These are phyloP conservation scores for Pichia kudriavzevii DNA, from an alignment of 1,139 yeast genomes.

Conservation along the genomic window DNA sequence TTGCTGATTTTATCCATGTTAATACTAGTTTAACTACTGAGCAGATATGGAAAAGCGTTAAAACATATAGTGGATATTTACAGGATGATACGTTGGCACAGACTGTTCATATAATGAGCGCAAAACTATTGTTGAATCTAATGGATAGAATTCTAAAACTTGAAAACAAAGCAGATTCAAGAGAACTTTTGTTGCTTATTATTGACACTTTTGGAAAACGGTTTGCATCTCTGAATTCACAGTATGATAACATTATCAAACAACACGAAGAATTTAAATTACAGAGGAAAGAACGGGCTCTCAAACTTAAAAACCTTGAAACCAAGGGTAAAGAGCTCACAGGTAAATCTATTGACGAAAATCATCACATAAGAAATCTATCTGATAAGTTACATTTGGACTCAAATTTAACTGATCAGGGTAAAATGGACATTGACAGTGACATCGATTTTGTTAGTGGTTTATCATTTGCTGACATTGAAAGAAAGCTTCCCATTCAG, in stretches of 20 bases:
- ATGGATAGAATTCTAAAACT: constrained; percentile 83
- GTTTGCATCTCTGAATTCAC: constrained; percentile 66
- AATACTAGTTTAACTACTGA: constrained; percentile 75
- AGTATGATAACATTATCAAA: constrained; percentile 58
- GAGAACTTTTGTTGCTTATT: constrained; percentile 74
- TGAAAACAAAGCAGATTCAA: constrained; percentile 76
- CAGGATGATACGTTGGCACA: constrained; percentile 79
- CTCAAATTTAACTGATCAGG: constrained; percentile 4
- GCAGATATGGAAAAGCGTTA: constrained; percentile 85
- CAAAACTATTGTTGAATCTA: constrained; percentile 76
- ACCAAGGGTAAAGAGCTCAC: constrained; percentile 21
- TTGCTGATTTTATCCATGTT: constrained; percentile 93
- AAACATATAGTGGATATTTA: constrained; percentile 71
- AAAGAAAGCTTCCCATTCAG: constrained; percentile 41
- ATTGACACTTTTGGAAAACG: constrained; percentile 85
- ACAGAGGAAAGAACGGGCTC: constrained; percentile 36
- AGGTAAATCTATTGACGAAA: constrained; percentile 21
- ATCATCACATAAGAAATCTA: constrained; percentile 11
- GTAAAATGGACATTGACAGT: constrained; percentile 21
- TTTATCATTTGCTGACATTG: constrained; percentile 41
- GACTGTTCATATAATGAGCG: constrained; percentile 96
- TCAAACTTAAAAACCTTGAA: constrained; percentile 33
- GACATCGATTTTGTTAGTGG: constrained; percentile 20
- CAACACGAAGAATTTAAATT: constrained; percentile 51
- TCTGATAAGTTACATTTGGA: constrained; percentile 13